A percentile compares a stretch with the other conserved stretches of the same genome.
phyloP scores from a whole-genome alignment of 805 yeast species.

The Candida andamanensis region DNA sequence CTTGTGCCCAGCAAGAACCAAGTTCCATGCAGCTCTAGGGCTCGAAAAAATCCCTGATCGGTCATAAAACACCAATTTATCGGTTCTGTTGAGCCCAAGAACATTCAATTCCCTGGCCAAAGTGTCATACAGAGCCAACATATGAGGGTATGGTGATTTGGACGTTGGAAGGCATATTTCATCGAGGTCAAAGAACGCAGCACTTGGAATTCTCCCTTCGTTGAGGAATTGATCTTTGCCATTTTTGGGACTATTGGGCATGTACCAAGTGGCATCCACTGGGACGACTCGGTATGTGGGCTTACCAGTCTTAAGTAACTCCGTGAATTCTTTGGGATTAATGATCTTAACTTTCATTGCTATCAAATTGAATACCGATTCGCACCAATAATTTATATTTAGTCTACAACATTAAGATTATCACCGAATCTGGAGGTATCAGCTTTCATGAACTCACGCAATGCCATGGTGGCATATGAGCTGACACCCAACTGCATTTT shows the following conservation, averaged over 20 bases:
- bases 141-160: slow-evolving; percentile 73
- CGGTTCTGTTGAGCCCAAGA: slow-evolving; percentile 52
- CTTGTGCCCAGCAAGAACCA: slow-evolving; percentile 73
- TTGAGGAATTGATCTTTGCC: slow-evolving; percentile 53
- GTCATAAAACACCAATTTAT: slow-evolving; percentile 77
- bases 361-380: neutral
- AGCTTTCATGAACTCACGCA: slow-evolving; percentile 81
- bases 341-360: slow-evolving; percentile 7
- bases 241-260: slow-evolving; percentile 67
- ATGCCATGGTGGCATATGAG: slow-evolving; percentile 96
- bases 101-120: slow-evolving; percentile 51
- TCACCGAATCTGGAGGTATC: slow-evolving; percentile 49
- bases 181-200: slow-evolving; percentile 79
- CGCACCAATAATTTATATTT: neutral
- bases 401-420: slow-evolving; percentile 10
- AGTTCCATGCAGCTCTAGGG: slow-evolving; percentile 91
- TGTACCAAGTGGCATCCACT: slow-evolving; percentile 88
- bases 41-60: slow-evolving; percentile 78
- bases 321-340: slow-evolving; percentile 5
- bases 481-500: slow-evolving; percentile 77
- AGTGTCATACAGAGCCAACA: slow-evolving; percentile 63
- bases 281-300: slow-evolving; percentile 41
- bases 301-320: slow-evolving; percentile 8
- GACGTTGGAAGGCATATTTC: slow-evolving; percentile 48
- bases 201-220: slow-evolving; percentile 54